These are phyloP conservation scores for Epichloe hybrida DNA, from an alignment of 2,329 filamentous ascomycete species.

Conservation along the genomic window DNA sequence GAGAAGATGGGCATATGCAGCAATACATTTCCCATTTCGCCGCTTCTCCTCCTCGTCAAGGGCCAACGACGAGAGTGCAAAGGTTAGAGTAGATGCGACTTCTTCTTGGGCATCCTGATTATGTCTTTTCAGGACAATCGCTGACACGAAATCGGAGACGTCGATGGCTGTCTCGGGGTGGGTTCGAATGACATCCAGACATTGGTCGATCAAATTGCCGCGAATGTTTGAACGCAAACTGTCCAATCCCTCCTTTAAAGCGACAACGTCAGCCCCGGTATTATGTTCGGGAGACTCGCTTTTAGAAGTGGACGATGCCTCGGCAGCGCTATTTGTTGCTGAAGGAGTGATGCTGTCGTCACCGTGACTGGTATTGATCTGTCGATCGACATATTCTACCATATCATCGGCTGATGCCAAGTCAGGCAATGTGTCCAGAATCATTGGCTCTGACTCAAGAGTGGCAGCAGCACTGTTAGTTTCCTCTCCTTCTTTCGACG, in stretches of 20 bases:
- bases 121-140: conserved; percentile 49
- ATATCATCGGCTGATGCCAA: conserved; percentile 2
- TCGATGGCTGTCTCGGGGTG: conserved; percentile 86
- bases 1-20: conserved; percentile 83
- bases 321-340: conserved; percentile 5
- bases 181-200: conserved; percentile 75
- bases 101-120: conserved; percentile 48
- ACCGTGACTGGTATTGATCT: not conserved
- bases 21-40: conserved; percentile 48
- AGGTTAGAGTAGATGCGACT: conserved; percentile 69
- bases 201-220: conserved; percentile 72
- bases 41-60: conserved; percentile 52
- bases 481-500: conserved; percentile 11
- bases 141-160: conserved; percentile 71
- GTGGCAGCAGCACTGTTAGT: conserved; percentile 10
- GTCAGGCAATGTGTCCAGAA: conserved; percentile 20
- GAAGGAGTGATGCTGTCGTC: not conserved
- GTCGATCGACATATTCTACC: conserved; percentile 3
- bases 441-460: conserved; percentile 25
- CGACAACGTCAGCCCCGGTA: conserved; percentile 8
- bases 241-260: conserved; percentile 64
- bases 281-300: conserved; percentile 9
- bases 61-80: conserved; percentile 62
- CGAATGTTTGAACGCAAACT: conserved; percentile 59
- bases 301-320: conserved; percentile 1